Evolutionary conservation across 176 grass and related monocot species (phyloP).

Genomic region (Carex cristatella): DNA sequence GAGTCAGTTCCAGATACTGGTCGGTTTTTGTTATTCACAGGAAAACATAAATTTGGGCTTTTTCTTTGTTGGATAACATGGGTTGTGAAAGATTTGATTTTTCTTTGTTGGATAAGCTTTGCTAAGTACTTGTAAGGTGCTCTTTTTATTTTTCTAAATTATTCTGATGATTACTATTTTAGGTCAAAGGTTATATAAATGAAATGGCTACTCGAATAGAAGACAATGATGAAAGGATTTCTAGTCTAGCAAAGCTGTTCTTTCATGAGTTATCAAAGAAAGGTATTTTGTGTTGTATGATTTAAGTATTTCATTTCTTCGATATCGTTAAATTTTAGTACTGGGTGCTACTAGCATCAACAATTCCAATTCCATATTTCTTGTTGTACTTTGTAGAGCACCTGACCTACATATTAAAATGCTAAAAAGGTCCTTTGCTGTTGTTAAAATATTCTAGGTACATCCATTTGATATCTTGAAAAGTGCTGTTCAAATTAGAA

Average conservation of each 20-base stretch:
- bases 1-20: not conserved
- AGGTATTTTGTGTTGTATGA: slow-evolving; percentile 36
- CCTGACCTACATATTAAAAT: not conserved
- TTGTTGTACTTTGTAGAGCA: slow-evolving; percentile 23
- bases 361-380: slow-evolving; percentile 24
- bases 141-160: not conserved
- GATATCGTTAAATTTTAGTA: not conserved
- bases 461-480: not conserved
- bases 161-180: slow-evolving; percentile 8
- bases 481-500: not conserved
- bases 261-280: slow-evolving; percentile 99
- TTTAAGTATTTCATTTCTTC: slow-evolving; percentile 7
- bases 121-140: not conserved
- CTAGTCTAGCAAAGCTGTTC: slow-evolving; percentile 90
- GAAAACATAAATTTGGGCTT: not conserved
- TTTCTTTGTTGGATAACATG: not conserved
- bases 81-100: not conserved
- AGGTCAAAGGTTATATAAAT: slow-evolving; percentile 97
- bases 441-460: not conserved
- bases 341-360: not conserved
- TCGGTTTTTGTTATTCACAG: not conserved
- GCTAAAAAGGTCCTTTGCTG: not conserved
- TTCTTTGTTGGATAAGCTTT: not conserved
- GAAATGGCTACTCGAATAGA: slow-evolving; percentile 90
- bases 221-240: slow-evolving; percentile 84